Percentiles rank a stretch among this genome's conserved stretches.
Conservation (phyloP, 2,329 filamentous ascomycete genomes). For the Exophiala xenobiotica region DNA sequence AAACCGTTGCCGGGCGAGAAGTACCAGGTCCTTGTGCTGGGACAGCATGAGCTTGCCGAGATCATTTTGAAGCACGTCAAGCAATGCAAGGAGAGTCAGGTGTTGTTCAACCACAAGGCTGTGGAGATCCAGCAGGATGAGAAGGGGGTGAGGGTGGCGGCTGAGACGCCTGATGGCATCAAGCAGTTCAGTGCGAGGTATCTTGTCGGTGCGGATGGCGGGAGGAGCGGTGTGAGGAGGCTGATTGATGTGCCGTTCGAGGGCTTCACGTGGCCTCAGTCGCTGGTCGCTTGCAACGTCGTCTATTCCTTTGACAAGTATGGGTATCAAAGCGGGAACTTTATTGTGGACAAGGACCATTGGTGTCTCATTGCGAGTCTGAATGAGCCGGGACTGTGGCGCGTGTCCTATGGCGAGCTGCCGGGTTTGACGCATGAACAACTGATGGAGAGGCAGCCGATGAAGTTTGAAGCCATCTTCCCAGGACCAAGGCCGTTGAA, state of each 20-base stretch:
- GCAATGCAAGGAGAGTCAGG: neutral
- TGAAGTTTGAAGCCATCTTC: slow-evolving; percentile 58
- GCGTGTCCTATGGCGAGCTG: slow-evolving; percentile 62
- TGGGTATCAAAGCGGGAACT: slow-evolving; percentile 19
- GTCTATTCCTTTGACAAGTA: slow-evolving; percentile 22
- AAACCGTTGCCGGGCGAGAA: slow-evolving; percentile 34
- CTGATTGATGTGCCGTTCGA: slow-evolving; percentile 20
- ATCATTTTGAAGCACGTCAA: slow-evolving; percentile 3
- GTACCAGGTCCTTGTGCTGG: slow-evolving; percentile 29
- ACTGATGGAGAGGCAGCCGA: slow-evolving; percentile 52
- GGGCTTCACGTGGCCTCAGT: slow-evolving; percentile 25
- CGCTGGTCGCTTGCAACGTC: slow-evolving; percentile 21
- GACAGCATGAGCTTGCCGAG: slow-evolving; percentile 10
- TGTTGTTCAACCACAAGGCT: slow-evolving; percentile 13
- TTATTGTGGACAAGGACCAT: slow-evolving; percentile 34
- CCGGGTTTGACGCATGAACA: slow-evolving; percentile 55
- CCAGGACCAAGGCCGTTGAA: slow-evolving; percentile 59
- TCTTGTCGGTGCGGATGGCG: slow-evolving; percentile 20
- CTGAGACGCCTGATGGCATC: slow-evolving; percentile 2
- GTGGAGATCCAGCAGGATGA: slow-evolving; percentile 11
- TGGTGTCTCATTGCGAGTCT: slow-evolving; percentile 27
- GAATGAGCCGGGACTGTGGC: slow-evolving; percentile 55
- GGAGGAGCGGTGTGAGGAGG: slow-evolving; percentile 12
- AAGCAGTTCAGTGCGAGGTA: slow-evolving; percentile 10
- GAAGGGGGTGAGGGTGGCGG: neutral